These are phyloP conservation scores for Urostyla sp. DNA, from an alignment of 73 alveolate species.

Conservation along the genomic window DNA sequence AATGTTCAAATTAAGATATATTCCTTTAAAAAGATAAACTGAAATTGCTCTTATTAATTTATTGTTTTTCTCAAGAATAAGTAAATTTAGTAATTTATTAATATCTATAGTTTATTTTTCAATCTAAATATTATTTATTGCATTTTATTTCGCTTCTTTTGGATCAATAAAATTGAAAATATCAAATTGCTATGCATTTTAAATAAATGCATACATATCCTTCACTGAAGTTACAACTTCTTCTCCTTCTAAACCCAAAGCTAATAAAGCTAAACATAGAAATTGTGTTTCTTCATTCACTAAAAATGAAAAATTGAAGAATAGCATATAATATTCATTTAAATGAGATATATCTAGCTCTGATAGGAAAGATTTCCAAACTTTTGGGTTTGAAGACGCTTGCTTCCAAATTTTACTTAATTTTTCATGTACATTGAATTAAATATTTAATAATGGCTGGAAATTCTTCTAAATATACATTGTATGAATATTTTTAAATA, in stretches of 20 bases:
- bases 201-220: not conserved
- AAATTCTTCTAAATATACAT: not conserved
- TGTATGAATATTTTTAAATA: constrained; percentile 7
- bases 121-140: not conserved
- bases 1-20: not conserved
- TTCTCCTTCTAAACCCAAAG: constrained; percentile 6
- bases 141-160: not conserved
- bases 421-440: constrained; percentile 1
- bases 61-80: constrained; percentile 27
- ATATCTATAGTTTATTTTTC: not conserved
- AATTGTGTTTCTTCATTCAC: constrained; percentile 24
- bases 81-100: not conserved
- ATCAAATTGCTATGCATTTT: not conserved
- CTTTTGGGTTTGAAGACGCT: not conserved
- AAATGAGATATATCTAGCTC: not conserved
- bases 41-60: constrained; percentile 38
- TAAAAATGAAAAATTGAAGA: not conserved
- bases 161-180: not conserved
- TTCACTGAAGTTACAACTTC: not conserved
- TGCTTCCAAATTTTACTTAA: not conserved
- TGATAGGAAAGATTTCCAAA: not conserved
- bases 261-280: constrained; percentile 2
- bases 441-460: constrained; percentile 10
- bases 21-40: constrained; percentile 41
- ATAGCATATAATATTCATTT: not conserved